Conservation (phyloP, 106 monocot species). For the Alisma plantagoaquatica region DNA sequence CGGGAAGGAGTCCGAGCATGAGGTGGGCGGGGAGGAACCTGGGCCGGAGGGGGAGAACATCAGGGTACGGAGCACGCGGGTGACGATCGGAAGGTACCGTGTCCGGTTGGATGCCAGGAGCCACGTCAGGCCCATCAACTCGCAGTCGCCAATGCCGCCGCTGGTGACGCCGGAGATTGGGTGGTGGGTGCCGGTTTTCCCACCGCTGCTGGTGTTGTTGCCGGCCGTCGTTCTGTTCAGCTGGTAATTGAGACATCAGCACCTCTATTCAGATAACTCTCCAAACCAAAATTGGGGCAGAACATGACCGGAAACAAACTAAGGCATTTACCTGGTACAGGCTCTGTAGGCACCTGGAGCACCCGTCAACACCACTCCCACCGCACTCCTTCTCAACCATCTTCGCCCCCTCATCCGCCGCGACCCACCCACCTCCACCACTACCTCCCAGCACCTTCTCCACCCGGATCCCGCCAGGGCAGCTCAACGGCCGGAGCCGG, state of each 20-base stretch:
- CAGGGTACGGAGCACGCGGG: conserved; percentile 50
- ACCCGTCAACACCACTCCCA: conserved; percentile 38
- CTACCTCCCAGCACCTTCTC: too few relatives aligned
- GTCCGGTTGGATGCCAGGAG: conserved; percentile 68
- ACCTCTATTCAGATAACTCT: too few relatives aligned
- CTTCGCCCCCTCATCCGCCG: conserved; percentile 12
- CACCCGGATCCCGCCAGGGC: conserved; percentile 18
- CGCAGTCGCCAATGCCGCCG: conserved; percentile 39
- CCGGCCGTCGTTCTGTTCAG: too few relatives aligned
- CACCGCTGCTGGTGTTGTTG: not conserved
- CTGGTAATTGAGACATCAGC: too few relatives aligned
- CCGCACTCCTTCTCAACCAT: conserved; percentile 48
- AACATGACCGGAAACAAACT: too few relatives aligned
- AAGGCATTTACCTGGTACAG: conserved; percentile 65
- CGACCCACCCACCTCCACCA: conserved; percentile 32
- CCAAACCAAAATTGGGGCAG: too few relatives aligned
- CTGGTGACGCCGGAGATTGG: too few relatives aligned
- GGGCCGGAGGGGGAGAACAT: conserved; percentile 24
- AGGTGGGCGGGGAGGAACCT: conserved; percentile 16
- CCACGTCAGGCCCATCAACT: conserved; percentile 89
- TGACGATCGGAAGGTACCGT: conserved; percentile 47
- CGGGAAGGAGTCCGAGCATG: conserved; percentile 45
- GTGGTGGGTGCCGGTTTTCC: too few relatives aligned
- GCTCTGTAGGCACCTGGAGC: conserved; percentile 50
- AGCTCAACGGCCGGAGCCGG: conserved; percentile 41